Base-by-base conservation (phyloP, 306 rosid genomes). In the Glycyrrhiza uralensis region DNA sequence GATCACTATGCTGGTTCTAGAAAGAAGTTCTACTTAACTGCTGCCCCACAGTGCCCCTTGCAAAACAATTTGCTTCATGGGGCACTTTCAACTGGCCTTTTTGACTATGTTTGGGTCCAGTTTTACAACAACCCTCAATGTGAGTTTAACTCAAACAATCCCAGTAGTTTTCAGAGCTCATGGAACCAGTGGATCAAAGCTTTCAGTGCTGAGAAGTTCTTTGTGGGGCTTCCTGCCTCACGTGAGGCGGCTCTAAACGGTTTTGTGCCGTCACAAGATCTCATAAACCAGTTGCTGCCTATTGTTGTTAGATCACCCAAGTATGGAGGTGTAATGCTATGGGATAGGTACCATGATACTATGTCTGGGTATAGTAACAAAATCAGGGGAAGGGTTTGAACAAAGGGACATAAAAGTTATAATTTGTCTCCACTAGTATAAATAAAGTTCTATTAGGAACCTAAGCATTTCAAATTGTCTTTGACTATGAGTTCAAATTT, bases 301-400 rank as follows among this genome's bases (percentile, higher is more conserved):
- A 49, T 38, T 15, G n/a, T n/a, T n/a, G 74, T 85, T 19, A 61
- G 38, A 36, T 79, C 90, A 7, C 20, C 77, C 0, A 69, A 82
- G 68, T 87, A 87, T 68, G 90, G 90, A 46, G 88, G 88, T 6
- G 85, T 87, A 1, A 81, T 81, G 92, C 15, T 89, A 2, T 85
- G 87, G 84, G 72, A 86, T 22, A 83, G 75, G 64, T 84, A 13
- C 46, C 69, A 42, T 51, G 91, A 84, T 79, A 18, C 61, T 22
- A 17, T 22, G 13, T 80, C 35, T 36, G 74, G 82, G 4, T 89
- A 79, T 36, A 82, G 87, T 69, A 15, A 71, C 14, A 26, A 61
- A 26, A 58, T 76, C 17, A 76, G 14, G 22, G 7, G 35, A 52
- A 76, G 14, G 2, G 75, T 68, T 68, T 68, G 63, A 76, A 59